Evolutionary conservation across 352 stramenopile species (phyloP).

Genomic region (Aphanomyces astaci): DNA sequence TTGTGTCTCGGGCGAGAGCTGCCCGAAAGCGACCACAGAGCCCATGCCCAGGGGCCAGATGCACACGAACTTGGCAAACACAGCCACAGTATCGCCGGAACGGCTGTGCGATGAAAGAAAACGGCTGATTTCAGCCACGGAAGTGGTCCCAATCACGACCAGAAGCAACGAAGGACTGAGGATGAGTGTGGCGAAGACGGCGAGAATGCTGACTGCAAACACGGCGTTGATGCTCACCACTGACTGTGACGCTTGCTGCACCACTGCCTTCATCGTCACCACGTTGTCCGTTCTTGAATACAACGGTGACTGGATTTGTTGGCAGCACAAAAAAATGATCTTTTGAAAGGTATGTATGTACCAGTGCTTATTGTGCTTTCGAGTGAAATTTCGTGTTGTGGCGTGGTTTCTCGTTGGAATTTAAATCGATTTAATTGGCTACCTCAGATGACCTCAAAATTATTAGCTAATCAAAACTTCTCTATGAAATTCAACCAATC

Average conservation of each 20-base stretch:
- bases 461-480: too few species aligned
- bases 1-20: background rate
- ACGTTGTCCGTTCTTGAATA: background rate
- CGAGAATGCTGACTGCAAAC: background rate
- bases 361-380: too few species aligned
- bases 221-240: background rate
- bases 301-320: background rate
- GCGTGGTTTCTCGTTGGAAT: too few species aligned
- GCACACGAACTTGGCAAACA: background rate
- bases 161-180: background rate
- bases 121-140: background rate
- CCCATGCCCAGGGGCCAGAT: slow-evolving; percentile 4
- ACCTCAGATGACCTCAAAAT: too few species aligned
- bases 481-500: too few species aligned
- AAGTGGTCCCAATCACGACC: background rate
- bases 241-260: background rate
- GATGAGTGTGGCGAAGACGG: background rate
- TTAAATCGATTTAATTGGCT: too few species aligned
- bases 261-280: background rate
- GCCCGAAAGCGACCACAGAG: background rate
- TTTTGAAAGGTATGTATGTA: too few species aligned
- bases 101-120: background rate
- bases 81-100: background rate
- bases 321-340: too few species aligned
- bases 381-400: too few species aligned